These are phyloP conservation scores for Candida albicans DNA, from an alignment of 1,139 yeast genomes.

Conservation along the genomic window DNA sequence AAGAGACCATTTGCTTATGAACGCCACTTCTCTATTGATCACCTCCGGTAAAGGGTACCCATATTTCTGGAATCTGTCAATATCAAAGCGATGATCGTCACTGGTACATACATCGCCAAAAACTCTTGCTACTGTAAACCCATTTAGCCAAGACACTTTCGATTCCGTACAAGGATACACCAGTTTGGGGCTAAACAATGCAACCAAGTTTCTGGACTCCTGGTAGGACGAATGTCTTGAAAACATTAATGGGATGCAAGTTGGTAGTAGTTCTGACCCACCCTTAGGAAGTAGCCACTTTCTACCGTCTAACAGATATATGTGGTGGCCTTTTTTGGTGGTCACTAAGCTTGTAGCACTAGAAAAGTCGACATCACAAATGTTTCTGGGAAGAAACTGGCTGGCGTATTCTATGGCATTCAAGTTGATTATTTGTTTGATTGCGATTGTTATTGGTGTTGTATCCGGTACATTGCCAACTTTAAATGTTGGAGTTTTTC, in stretches of 20 bases:
- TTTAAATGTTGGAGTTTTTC: slow-evolving; percentile 8
- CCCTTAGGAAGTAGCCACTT: slow-evolving; percentile 31
- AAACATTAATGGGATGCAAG: slow-evolving; percentile 40
- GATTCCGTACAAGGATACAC: slow-evolving; percentile 50
- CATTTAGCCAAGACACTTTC: slow-evolving; percentile 35
- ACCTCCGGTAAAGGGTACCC: slow-evolving; percentile 22
- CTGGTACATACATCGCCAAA: slow-evolving; percentile 43
- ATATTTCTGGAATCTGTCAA: slow-evolving; percentile 18
- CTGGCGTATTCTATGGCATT: slow-evolving; percentile 37
- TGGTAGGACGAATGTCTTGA: slow-evolving; percentile 57
- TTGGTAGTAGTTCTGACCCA: slow-evolving; percentile 37
- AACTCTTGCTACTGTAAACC: slow-evolving; percentile 43
- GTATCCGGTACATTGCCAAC: slow-evolving; percentile 8
- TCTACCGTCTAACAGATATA: slow-evolving; percentile 23
- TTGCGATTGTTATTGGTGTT: slow-evolving; percentile 9
- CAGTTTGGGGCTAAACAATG: slow-evolving; percentile 39
- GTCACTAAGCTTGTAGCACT: slow-evolving; percentile 16
- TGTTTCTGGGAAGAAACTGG: slow-evolving; percentile 25
- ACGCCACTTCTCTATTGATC: slow-evolving; percentile 20
- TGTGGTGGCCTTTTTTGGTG: slow-evolving; percentile 26
- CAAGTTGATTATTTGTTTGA: slow-evolving; percentile 44
- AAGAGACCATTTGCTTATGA: slow-evolving; percentile 38
- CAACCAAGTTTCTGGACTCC: slow-evolving; percentile 43
- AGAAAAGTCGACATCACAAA: slow-evolving; percentile 20
- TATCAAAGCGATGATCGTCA: slow-evolving; percentile 32